Base-by-base conservation (phyloP, 164 flowering plant genomes). In the Piper longum region DNA sequence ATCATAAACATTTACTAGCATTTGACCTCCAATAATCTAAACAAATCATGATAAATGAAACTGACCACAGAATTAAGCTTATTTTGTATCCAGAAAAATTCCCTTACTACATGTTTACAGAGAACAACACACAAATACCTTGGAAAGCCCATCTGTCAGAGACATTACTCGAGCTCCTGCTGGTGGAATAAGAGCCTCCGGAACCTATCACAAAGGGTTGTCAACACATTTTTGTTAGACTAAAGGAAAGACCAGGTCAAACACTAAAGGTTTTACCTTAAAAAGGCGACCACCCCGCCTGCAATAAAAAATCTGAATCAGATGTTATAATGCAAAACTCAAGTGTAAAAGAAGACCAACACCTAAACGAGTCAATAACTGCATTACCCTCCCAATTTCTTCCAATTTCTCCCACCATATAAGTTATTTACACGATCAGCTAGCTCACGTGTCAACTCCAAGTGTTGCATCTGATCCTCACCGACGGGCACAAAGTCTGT, bases 111-210 rank as follows among this genome's bases (percentile, higher is more conserved):
- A 26, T 26, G 36, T 26, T 26, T 26, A 0, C 36, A 26, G 36
- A 26, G 36, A 26, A 26, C 36, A 26, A 2, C 36, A 26, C 36
- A 16, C 16, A 55, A 62, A 12, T 66, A 93, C 98, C 98, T 93
- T 93, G 52, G 96, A 82, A 68, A 84, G 82, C 62, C 96, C 98
- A 82, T 90, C 97, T 62, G 95, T 86, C 40, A 93, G 92, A 60
- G 96, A 90, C 96, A 93, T 93, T 68, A 93, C 84, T 61, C 97
- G 83, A 16, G 96, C 98, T 67, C 98, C 98, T 64, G 95, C 75
- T 62, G 91, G 97, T 51, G 97, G 92, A 72, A 86, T 93, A 62
- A 93, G 88, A 58, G 97, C 81, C 74, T 88, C 99, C 56, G 96
- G 97, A 70, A 90, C 89, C 99, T 93, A 76, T 57, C 77, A 51